Conservation (phyloP, 129 eudicot genomes). For the Artemisia annua region DNA sequence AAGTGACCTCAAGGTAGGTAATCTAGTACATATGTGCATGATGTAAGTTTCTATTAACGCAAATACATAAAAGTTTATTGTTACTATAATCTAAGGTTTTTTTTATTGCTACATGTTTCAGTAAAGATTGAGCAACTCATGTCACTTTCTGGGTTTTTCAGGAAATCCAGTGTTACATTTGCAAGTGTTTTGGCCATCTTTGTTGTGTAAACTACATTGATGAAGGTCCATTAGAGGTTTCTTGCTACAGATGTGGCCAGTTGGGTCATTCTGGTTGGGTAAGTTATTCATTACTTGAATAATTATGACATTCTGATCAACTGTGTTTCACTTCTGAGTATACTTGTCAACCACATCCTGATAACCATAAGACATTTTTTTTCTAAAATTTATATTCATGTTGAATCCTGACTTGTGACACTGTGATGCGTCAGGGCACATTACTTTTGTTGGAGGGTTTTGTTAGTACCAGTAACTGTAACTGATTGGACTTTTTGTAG, state of each 20-base stretch:
- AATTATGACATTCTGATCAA: not conserved
- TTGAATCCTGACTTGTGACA: not conserved
- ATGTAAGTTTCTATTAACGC: slow-evolving; percentile 10
- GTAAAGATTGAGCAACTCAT: slow-evolving; percentile 1
- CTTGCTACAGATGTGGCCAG: slow-evolving; percentile 96
- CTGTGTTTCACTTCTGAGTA: not conserved
- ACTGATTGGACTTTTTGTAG: not conserved
- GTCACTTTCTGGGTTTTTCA: slow-evolving; percentile 24
- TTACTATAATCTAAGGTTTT: not conserved
- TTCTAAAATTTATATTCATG: not conserved
- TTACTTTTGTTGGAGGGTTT: not conserved
- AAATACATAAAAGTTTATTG: not conserved
- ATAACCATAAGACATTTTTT: not conserved
- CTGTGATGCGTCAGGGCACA: not conserved
- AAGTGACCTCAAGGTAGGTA: slow-evolving; percentile 79
- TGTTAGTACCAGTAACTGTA: not conserved
- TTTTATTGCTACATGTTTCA: not conserved
- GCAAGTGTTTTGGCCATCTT: slow-evolving; percentile 86
- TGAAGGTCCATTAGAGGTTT: slow-evolving; percentile 48
- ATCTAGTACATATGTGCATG: not conserved
- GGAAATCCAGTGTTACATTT: slow-evolving; percentile 88
- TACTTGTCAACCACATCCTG: not conserved
- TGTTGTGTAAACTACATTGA: slow-evolving; percentile 59
- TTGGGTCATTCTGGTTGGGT: slow-evolving; percentile 91
- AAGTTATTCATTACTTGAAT: slow-evolving; percentile 22